Evolutionary conservation across 805 yeast genomes (phyloP).

Genomic region (Candida schatavii): DNA sequence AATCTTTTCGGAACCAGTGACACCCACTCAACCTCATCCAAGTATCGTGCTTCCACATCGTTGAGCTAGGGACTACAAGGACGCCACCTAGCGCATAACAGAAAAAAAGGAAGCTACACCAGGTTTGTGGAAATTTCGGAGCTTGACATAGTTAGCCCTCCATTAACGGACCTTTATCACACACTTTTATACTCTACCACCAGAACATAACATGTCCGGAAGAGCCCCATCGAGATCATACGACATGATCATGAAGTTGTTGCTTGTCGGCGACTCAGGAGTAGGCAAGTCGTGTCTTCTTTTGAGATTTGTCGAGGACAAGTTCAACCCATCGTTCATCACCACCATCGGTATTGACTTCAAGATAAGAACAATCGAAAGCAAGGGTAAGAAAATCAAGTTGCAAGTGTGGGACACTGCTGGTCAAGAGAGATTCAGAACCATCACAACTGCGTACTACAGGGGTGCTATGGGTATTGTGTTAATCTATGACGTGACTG

Average conservation of each 20-base stretch:
- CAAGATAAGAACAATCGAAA: conserved; percentile 82
- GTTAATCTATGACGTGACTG: conserved; percentile 80
- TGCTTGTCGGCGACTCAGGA: conserved; percentile 96
- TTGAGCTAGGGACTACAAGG: too few species aligned
- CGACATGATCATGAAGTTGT: conserved; percentile 87
- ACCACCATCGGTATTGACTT: conserved; percentile 98
- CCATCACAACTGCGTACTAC: conserved; percentile 90
- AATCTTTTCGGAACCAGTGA: too few species aligned
- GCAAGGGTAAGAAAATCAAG: conserved; percentile 96
- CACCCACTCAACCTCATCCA: too few species aligned
- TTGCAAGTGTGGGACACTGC: conserved; percentile 99
- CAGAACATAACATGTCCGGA: conserved; percentile 54
- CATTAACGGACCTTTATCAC: too few species aligned
- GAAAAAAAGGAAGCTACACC: too few species aligned
- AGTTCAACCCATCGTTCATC: conserved; percentile 94
- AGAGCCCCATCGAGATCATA: conserved; percentile 71
- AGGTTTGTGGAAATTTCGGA: too few species aligned
- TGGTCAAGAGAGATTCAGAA: conserved; percentile 97
- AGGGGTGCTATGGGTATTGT: conserved; percentile 89
- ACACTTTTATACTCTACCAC: too few species aligned
- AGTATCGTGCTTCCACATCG: too few species aligned
- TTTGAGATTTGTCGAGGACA: conserved; percentile 94
- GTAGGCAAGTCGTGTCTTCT: conserved; percentile 96
- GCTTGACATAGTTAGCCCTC: too few species aligned
- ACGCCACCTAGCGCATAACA: too few species aligned